A percentile compares a stretch with the other conserved stretches of the same genome.
Evolutionary conservation across 305 asterid species (phyloP).

Genomic region (Fraxinus platypoda): DNA sequence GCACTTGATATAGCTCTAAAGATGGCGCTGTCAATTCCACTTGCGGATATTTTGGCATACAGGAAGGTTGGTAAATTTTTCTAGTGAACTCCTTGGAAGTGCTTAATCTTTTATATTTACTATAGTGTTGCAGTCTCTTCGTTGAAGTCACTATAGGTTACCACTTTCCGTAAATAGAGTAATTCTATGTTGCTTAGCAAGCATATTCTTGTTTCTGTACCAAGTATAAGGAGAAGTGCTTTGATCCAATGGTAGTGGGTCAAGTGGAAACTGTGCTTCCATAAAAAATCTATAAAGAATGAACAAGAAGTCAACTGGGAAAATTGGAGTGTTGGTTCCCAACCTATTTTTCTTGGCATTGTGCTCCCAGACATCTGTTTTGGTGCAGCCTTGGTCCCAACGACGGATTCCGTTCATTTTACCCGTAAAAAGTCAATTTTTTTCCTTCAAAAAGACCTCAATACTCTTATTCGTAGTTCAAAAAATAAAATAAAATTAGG

Average conservation of each 20-base stretch:
- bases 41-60: conserved; percentile 85
- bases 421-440: not conserved
- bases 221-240: not conserved
- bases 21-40: conserved; percentile 80
- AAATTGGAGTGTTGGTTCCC: not conserved
- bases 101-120: not conserved
- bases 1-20: conserved; percentile 86
- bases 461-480: not conserved
- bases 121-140: conserved; percentile 1
- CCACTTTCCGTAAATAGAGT: not conserved
- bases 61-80: conserved; percentile 67
- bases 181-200: not conserved
- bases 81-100: conserved; percentile 10
- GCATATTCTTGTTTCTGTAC: not conserved
- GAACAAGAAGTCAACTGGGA: not conserved
- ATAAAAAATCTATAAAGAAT: not conserved
- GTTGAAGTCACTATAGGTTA: conserved; percentile 7
- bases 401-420: not conserved
- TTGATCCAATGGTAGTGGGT: conserved; percentile 1
- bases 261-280: not conserved
- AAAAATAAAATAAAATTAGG: no score
- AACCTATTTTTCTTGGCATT: not conserved
- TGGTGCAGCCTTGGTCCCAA: not conserved
- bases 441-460: not conserved
- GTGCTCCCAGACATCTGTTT: not conserved